Conservation (phyloP, 805 yeast species). For the Cyberlindnera sargentensis region DNA sequence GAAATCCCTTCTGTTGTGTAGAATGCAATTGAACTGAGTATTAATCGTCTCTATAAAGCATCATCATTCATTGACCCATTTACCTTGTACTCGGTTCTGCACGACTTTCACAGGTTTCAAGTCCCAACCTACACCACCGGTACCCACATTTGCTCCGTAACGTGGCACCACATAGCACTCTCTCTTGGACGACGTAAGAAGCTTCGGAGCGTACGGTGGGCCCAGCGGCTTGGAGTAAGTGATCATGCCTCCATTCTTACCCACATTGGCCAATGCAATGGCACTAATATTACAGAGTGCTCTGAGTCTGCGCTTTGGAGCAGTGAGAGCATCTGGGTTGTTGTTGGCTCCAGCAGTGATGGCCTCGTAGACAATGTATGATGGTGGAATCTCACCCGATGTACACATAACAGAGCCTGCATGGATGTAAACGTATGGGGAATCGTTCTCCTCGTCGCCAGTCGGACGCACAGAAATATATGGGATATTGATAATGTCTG, state of each 20-base stretch:
- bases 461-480: slow-evolving; percentile 47
- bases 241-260: slow-evolving; percentile 61
- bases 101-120: slow-evolving; percentile 71
- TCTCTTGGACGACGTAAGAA: slow-evolving; percentile 56
- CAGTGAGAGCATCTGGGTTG: slow-evolving; percentile 32
- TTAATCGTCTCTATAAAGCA: too few relatives aligned
- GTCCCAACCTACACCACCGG: slow-evolving; percentile 90
- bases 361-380: slow-evolving; percentile 66
- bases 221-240: slow-evolving; percentile 90
- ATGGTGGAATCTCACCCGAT: slow-evolving; percentile 68
- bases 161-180: slow-evolving; percentile 90
- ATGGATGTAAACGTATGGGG: slow-evolving; percentile 68
- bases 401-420: slow-evolving; percentile 61
- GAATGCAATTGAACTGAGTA: too few relatives aligned
- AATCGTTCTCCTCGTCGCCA: slow-evolving; percentile 30
- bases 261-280: slow-evolving; percentile 69
- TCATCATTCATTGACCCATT: slow-evolving; percentile 45
- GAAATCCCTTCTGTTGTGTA: too few relatives aligned
- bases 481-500: slow-evolving; percentile 54
- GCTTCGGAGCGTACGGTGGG: slow-evolving; percentile 79
- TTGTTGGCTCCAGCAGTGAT: slow-evolving; percentile 49
- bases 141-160: slow-evolving; percentile 76
- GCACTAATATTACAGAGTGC: slow-evolving; percentile 73
- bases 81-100: slow-evolving; percentile 60
- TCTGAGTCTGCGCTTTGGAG: slow-evolving; percentile 55